Evolutionary conservation across 176 grass and related monocot species (phyloP).

Genomic region (Oryza longistaminata): DNA sequence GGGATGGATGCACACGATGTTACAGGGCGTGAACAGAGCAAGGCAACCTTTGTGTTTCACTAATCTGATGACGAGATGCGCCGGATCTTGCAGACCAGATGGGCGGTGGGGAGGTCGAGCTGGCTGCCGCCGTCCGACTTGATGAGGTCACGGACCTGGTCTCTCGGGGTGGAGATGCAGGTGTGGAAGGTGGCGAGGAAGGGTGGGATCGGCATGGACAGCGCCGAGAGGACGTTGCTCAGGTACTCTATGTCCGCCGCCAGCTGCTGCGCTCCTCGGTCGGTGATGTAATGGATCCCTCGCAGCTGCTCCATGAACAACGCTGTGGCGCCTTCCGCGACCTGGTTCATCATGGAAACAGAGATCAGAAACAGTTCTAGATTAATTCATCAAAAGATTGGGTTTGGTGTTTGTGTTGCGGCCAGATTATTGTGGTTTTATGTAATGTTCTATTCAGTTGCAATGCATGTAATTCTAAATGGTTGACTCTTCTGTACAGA

Average conservation of each 20-base stretch:
- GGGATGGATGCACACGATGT: not conserved
- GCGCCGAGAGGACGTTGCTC: conserved; percentile 86
- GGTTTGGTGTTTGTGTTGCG: not conserved
- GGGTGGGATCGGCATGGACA: conserved; percentile 85
- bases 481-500: not conserved
- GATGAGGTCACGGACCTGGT: conserved; percentile 60
- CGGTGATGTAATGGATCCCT: conserved; percentile 84
- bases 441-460: not conserved
- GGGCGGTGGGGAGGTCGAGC: conserved; percentile 78
- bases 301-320: conserved; percentile 96
- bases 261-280: conserved; percentile 78
- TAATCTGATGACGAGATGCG: conserved; percentile 66
- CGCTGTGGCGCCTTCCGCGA: conserved; percentile 78
- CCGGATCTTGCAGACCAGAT: conserved; percentile 91
- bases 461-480: not conserved
- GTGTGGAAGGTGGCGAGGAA: conserved; percentile 77
- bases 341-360: conserved; percentile 49
- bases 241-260: conserved; percentile 92
- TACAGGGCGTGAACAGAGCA: not conserved
- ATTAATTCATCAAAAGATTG: not conserved
- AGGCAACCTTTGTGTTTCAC: not conserved
- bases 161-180: conserved; percentile 75
- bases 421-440: not conserved
- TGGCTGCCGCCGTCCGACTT: conserved; percentile 64
- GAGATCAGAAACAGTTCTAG: not conserved